A percentile compares a stretch with the other conserved stretches of the same genome.
Conservation (phyloP, 2,329 filamentous ascomycete species). For the Hymenoscyphus linearis region DNA sequence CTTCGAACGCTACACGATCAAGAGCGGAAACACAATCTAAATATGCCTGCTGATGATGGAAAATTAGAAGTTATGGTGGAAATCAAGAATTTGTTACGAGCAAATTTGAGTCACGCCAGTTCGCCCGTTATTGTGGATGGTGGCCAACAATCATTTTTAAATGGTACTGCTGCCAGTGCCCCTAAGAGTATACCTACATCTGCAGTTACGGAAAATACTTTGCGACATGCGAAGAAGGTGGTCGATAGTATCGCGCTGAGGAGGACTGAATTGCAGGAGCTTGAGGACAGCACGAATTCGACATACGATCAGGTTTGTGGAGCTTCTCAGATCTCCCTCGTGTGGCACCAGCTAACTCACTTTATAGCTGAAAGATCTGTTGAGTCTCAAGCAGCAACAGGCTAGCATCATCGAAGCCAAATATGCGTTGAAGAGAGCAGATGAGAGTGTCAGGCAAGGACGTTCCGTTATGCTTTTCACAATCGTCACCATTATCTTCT, state of each 20-base stretch:
- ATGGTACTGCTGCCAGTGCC: not conserved
- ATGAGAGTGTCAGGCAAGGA: conserved; percentile 38
- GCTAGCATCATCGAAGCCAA: conserved; percentile 40
- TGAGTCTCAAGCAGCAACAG: conserved; percentile 42
- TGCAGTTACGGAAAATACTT: conserved; percentile 1
- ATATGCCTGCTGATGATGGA: not conserved
- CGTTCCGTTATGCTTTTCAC: conserved; percentile 19
- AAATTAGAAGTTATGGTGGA: conserved; percentile 2
- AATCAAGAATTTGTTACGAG: conserved; percentile 1
- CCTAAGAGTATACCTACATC: not conserved
- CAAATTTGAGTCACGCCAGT: not conserved
- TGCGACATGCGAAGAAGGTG: conserved; percentile 4
- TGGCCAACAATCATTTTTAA: not conserved
- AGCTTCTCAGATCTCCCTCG: not conserved
- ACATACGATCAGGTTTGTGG: conserved; percentile 5
- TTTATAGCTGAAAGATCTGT: conserved; percentile 29
- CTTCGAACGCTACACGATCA: conserved; percentile 2
- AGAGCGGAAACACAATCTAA: conserved; percentile 1
- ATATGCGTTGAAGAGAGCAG: conserved; percentile 36
- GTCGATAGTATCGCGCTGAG: not conserved
- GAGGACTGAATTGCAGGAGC: conserved; percentile 1
- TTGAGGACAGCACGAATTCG: not conserved
- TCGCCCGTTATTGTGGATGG: not conserved
- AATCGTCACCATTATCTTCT: conserved; percentile 20
- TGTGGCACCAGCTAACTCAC: not conserved